These are phyloP conservation scores for Sporobolomyces roseus DNA, from an alignment of 768 basidiomycete genomes.

Conservation along the genomic window DNA sequence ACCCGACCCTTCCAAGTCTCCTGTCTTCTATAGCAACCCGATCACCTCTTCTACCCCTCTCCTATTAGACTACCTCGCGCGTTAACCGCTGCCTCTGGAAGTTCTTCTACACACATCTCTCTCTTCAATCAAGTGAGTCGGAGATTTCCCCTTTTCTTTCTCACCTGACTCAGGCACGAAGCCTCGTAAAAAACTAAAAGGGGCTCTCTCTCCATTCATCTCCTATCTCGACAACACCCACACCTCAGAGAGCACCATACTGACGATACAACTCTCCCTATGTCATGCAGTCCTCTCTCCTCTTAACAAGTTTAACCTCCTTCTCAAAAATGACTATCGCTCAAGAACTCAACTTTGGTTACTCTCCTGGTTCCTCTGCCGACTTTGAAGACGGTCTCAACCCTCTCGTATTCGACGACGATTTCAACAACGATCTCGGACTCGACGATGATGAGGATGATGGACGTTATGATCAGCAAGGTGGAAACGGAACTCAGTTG, in stretches of 20 bases:
- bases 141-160: background rate
- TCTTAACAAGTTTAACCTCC: background rate
- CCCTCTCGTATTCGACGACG: constrained; percentile 15
- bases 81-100: constrained; percentile 11
- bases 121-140: too few relatives aligned
- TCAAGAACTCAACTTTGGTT: constrained; percentile 33
- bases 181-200: too few relatives aligned
- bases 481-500: background rate
- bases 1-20: background rate
- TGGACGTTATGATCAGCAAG: background rate
- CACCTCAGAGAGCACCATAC: background rate
- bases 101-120: background rate
- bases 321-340: constrained; percentile 33
- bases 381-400: constrained; percentile 34
- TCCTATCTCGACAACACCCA: background rate
- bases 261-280: too few relatives aligned
- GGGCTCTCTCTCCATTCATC: too few relatives aligned
- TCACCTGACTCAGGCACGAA: too few relatives aligned
- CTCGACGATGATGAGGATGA: constrained; percentile 21
- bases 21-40: background rate
- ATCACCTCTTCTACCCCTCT: background rate
- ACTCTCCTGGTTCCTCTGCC: constrained; percentile 26
- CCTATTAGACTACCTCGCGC: background rate
- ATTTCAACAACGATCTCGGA: constrained; percentile 3
- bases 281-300: background rate